Conservation (phyloP, 352 stramenopile genomes). For the Globisporangium emineosum region DNA sequence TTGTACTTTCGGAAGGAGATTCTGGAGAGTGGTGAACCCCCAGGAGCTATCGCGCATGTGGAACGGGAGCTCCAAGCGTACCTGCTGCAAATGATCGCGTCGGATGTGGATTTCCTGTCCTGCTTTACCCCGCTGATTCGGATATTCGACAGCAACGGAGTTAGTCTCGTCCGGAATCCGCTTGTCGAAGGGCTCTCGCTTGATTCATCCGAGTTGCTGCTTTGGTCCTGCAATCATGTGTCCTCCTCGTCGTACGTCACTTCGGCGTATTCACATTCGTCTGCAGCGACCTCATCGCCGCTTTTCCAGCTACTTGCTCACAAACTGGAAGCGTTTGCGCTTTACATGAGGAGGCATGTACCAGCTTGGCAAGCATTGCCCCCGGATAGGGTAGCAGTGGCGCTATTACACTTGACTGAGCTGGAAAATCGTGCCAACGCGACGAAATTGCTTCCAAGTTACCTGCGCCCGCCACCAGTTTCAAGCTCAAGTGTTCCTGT, state of each 20-base stretch:
- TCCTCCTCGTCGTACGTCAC: constrained; percentile 14
- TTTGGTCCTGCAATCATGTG: constrained; percentile 55
- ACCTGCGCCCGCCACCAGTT: constrained; percentile 27
- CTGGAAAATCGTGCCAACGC: constrained; percentile 53
- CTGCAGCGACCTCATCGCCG: constrained; percentile 29
- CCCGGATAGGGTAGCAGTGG: constrained; percentile 41
- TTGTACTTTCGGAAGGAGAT: constrained; percentile 49
- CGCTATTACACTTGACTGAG: constrained; percentile 53
- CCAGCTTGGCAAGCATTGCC: constrained; percentile 60
- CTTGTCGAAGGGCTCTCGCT: constrained; percentile 62
- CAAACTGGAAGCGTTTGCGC: constrained; percentile 52
- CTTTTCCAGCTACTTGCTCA: constrained; percentile 49
- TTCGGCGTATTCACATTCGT: constrained; percentile 28
- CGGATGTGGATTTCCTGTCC: constrained; percentile 47
- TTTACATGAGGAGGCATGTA: constrained; percentile 36
- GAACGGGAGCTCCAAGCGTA: constrained; percentile 45
- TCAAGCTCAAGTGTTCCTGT: not conserved
- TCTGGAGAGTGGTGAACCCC: not conserved
- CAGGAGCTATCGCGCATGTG: constrained; percentile 22
- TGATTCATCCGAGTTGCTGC: constrained; percentile 64
- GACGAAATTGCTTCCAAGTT: constrained; percentile 49
- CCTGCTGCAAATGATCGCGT: constrained; percentile 42
- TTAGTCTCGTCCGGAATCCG: constrained; percentile 51
- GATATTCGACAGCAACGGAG: constrained; percentile 44
- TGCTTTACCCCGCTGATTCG: constrained; percentile 29